Percentiles rank a stretch among this genome's conserved stretches.
phyloP scores from a whole-genome alignment of 768 basidiomycete genomes.

The Mycena crocata region DNA sequence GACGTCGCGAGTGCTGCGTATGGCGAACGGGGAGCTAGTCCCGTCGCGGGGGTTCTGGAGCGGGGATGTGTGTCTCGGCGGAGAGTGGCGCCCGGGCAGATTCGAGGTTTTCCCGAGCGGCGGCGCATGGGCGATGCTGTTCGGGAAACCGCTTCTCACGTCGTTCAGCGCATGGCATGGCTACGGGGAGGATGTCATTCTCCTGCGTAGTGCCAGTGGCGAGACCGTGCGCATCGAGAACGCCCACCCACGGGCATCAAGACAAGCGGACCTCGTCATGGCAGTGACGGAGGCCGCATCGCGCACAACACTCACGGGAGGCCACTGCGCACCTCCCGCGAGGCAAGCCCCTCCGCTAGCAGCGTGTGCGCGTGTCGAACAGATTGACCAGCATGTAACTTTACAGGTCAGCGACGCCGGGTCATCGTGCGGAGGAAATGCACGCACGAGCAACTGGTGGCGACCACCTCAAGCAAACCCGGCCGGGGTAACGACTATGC shows the following conservation, averaged over 20 bases:
- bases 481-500: too few species aligned
- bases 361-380: too few species aligned
- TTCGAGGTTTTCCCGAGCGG: slow-evolving; percentile 34
- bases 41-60: slow-evolving; percentile 27
- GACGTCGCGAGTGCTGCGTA: slow-evolving; percentile 26
- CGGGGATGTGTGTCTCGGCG: slow-evolving; percentile 20
- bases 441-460: too few species aligned
- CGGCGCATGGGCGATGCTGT: slow-evolving; percentile 27
- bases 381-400: too few species aligned
- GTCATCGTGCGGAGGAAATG: too few species aligned
- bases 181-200: slow-evolving; percentile 16
- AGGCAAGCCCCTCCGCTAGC: too few species aligned
- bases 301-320: too few species aligned
- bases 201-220: not conserved
- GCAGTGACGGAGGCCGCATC: not conserved
- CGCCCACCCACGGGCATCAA: not conserved
- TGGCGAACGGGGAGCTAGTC: slow-evolving; percentile 29
- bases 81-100: slow-evolving; percentile 1
- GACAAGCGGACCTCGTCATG: slow-evolving; percentile 6
- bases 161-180: slow-evolving; percentile 28
- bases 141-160: slow-evolving; percentile 33
- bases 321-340: too few species aligned
- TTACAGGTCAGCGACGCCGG: too few species aligned
- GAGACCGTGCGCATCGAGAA: not conserved
- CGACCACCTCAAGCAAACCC: too few species aligned